Percentiles rank a stretch among this genome's conserved stretches.
Conservation (phyloP, 73 alveolate genomes). For the Loxodes magnus region DNA sequence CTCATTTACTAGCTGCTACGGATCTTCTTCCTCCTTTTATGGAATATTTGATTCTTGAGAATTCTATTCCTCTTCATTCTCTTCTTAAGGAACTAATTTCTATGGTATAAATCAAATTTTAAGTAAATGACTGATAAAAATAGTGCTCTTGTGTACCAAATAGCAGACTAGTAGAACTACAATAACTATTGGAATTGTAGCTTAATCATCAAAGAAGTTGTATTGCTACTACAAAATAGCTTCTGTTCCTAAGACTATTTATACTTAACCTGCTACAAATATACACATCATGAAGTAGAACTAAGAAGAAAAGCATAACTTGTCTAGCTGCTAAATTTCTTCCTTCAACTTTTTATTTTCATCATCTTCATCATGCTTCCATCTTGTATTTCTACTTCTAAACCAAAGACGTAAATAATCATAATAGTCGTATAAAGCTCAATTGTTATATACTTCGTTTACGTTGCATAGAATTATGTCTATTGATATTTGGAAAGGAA, state of each 20-base stretch:
- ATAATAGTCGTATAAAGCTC: conserved; percentile 67
- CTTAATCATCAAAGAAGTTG: conserved; percentile 65
- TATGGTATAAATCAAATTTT: conserved; percentile 57
- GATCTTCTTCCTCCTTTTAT: conserved; percentile 7
- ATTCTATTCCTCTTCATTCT: conserved; percentile 2
- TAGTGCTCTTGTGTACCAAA: conserved; percentile 20
- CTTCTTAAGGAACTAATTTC: conserved; percentile 20
- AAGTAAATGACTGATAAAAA: conserved; percentile 27
- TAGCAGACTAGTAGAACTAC: conserved; percentile 31
- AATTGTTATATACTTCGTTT: conserved; percentile 44
- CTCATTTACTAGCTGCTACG: not conserved
- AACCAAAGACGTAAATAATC: conserved; percentile 58
- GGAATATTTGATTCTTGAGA: not conserved
- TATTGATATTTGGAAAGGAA: conserved; percentile 59
- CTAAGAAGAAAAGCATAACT: conserved; percentile 76
- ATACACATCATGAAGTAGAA: conserved; percentile 60
- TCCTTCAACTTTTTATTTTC: conserved; percentile 39
- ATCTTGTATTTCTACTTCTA: conserved; percentile 48
- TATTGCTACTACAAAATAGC: conserved; percentile 46
- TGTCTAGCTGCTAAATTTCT: conserved; percentile 29
- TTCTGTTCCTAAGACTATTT: conserved; percentile 47
- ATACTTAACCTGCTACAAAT: conserved; percentile 48
- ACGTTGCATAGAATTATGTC: conserved; percentile 66
- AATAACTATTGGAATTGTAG: conserved; percentile 41
- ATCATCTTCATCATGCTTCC: conserved; percentile 62